phyloP scores from a whole-genome alignment of 2,329 filamentous ascomycete species.

The Cladorrhinum sp. region DNA sequence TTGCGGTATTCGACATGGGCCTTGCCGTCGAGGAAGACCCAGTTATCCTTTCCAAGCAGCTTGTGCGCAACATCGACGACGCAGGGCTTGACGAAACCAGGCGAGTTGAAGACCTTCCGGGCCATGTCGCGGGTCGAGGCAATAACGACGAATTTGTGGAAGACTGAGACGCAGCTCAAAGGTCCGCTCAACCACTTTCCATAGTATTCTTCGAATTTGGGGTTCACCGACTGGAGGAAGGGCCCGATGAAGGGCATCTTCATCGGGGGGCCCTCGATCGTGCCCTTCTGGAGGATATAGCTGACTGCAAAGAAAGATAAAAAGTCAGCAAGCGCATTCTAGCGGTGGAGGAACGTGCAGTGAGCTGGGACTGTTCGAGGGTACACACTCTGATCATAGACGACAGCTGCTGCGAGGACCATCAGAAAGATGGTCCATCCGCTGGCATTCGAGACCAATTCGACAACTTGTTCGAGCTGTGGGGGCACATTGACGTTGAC shows the following conservation, averaged over 20 bases:
- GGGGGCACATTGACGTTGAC: conserved; percentile 46
- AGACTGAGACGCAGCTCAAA: conserved; percentile 95
- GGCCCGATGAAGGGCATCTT: conserved; percentile 92
- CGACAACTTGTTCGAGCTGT: conserved; percentile 54
- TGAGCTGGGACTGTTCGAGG: neutral
- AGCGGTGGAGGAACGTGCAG: neutral
- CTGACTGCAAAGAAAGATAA: conserved; percentile 52
- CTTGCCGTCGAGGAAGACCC: conserved; percentile 96
- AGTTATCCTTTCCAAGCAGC: conserved; percentile 86
- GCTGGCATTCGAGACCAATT: conserved; percentile 56
- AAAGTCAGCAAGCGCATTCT: conserved; percentile 12
- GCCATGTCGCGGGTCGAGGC: conserved; percentile 93
- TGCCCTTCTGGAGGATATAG: conserved; percentile 72
- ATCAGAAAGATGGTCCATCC: conserved; percentile 64
- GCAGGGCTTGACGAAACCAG: conserved; percentile 86
- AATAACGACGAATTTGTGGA: conserved; percentile 98
- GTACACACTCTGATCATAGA: conserved; percentile 85
- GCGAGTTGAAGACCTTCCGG: conserved; percentile 95
- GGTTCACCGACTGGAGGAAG: conserved; percentile 87
- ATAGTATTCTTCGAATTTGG: conserved; percentile 87
- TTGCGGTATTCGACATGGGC: conserved; percentile 96
- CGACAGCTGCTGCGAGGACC: conserved; percentile 65
- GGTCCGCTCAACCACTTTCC: conserved; percentile 89
- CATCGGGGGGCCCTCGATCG: conserved; percentile 69
- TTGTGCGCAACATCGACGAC: conserved; percentile 94